These are phyloP conservation scores for Aspergillus luchuensis DNA, from an alignment of 2,329 filamentous ascomycete genomes.

Conservation along the genomic window DNA sequence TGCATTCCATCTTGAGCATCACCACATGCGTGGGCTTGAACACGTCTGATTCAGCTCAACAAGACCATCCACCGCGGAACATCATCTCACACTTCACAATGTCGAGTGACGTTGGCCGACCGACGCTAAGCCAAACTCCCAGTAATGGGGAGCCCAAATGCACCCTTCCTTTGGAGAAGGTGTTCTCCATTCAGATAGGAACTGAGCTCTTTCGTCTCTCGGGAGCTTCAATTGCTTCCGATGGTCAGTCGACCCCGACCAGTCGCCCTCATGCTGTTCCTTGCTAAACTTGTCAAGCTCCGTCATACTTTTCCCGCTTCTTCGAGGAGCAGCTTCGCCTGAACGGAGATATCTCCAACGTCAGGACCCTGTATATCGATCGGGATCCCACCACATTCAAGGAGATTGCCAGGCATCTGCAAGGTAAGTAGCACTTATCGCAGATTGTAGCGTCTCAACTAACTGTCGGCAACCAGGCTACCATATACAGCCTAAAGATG, in stretches of 20 bases:
- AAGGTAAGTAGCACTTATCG: slow-evolving; percentile 52
- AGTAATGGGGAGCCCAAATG: slow-evolving; percentile 14
- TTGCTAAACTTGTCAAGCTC: slow-evolving; percentile 67
- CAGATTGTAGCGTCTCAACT: neutral
- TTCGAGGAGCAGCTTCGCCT: slow-evolving; percentile 78
- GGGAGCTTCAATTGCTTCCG: slow-evolving; percentile 69
- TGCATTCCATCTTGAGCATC: neutral
- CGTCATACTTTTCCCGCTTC: slow-evolving; percentile 94
- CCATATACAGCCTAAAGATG: slow-evolving; percentile 77
- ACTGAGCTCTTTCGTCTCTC: slow-evolving; percentile 69
- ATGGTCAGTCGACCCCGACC: slow-evolving; percentile 57
- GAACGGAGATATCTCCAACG: slow-evolving; percentile 58
- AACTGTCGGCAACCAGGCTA: slow-evolving; percentile 59
- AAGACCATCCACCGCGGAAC: neutral
- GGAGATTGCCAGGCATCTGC: slow-evolving; percentile 86
- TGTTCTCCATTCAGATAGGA: slow-evolving; percentile 71
- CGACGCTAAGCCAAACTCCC: neutral
- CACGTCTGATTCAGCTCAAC: neutral
- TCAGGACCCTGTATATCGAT: slow-evolving; percentile 91
- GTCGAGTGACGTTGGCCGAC: neutral
- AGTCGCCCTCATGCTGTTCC: neutral
- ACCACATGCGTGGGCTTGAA: neutral
- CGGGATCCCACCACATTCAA: slow-evolving; percentile 85
- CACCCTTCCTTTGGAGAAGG: slow-evolving; percentile 58
- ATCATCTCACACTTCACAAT: neutral